A percentile compares a stretch with the other conserved stretches of the same genome.
Conservation (phyloP, 306 rosid genomes). For the Trifolium repens region DNA sequence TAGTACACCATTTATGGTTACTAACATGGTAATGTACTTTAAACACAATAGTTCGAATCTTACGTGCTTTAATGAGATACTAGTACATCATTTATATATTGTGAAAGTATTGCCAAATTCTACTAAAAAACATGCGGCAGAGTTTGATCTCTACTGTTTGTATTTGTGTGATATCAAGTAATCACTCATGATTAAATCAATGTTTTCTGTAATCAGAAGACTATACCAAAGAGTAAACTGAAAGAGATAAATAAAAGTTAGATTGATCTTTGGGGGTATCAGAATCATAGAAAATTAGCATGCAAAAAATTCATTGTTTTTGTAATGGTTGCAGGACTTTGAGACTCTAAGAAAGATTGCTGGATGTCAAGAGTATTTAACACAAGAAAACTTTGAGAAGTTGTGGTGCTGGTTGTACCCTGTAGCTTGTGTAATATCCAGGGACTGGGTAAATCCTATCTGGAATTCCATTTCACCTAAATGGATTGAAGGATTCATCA, state of each 20-base stretch:
- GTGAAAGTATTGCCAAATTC: background rate
- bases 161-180: conserved; percentile 12
- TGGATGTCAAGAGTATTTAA: conserved; percentile 74
- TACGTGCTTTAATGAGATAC: too few relatives aligned
- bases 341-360: conserved; percentile 81
- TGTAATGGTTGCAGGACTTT: conserved; percentile 63
- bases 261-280: conserved; percentile 22
- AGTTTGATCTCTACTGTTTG: conserved; percentile 21
- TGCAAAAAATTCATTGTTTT: conserved; percentile 22
- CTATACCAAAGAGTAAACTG: background rate
- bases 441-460: conserved; percentile 67
- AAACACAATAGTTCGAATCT: too few relatives aligned
- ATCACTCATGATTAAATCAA: background rate
- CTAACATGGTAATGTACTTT: too few relatives aligned
- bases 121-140: background rate
- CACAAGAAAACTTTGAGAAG: conserved; percentile 81
- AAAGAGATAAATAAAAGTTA: background rate
- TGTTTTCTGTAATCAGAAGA: conserved; percentile 1
- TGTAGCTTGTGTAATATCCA: conserved; percentile 74
- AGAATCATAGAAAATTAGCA: conserved; percentile 24
- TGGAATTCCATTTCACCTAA: conserved; percentile 87
- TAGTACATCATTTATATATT: too few relatives aligned
- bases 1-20: too few relatives aligned
- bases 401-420: conserved; percentile 99
- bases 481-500: conserved; percentile 97